Base-by-base conservation (phyloP, 225 moss, liverwort and hornwort species). In the Physcomitrium patens region DNA sequence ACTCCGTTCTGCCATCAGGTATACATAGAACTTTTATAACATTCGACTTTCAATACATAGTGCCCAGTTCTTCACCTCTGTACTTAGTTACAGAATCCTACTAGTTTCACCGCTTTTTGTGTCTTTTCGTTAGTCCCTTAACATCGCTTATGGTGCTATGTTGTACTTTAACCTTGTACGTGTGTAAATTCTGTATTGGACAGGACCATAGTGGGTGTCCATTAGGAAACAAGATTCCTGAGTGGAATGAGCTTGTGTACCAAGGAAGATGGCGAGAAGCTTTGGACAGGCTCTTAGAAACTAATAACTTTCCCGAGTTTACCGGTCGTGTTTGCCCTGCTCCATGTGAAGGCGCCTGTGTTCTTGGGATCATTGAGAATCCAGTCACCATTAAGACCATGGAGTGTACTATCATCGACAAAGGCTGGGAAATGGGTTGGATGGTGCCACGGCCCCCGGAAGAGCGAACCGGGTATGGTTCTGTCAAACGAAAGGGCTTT, bases 1-100 rank as follows among this genome's bases (percentile, higher is more conserved):
- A 92, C 95, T 68, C 95, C 95, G 9, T 92, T 95, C 26, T 92
- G 92, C 75, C 92, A 89, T 28, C 92, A 95, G 91, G 94, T 94
- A 56, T 62, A 5, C 22, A 58, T 45, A 53, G 43, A 31, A 42
- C n/a, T 22, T 28, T 8, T 49, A 5, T 12, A 15, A 2, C 15
- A 1, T 15, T 49, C 10, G 4, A 12, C 3, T 49, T 15, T 49
- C 12, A 49, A 2, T 49, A 49, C 15, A 2, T 2, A 53, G 7
- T 53, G 53, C n/a, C 3, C 6, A 53, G 16, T 53, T n/a, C 18
- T n/a, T 53, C 16, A 3, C 18, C 5, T 16, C 5, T 16, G 53
- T 53, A 12, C 15, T 15, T 7, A 12, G 46, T 49, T 49, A 3
- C 12, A 3, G 15, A 49, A 49, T 49, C 13, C 15, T 49, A 5